These are phyloP conservation scores for Calonectria ilicicola DNA, from an alignment of 2,329 filamentous ascomycete genomes.

Conservation along the genomic window DNA sequence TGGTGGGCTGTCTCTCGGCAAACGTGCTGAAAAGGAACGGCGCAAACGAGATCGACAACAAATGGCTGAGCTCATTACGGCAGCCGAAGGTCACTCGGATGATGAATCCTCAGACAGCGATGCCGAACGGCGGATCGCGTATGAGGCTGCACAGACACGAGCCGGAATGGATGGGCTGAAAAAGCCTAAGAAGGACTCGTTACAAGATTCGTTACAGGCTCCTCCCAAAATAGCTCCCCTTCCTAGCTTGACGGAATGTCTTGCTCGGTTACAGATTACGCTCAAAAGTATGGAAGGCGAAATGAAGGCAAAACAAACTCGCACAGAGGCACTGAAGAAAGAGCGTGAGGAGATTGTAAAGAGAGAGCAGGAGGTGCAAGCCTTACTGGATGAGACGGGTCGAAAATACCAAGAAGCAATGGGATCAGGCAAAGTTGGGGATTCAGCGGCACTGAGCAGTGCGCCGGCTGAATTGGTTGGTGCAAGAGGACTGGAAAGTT, in stretches of 20 bases:
- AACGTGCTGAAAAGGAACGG: conserved; percentile 81
- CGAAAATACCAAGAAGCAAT: conserved; percentile 67
- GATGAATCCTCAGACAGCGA: conserved; percentile 77
- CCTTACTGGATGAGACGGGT: conserved; percentile 83
- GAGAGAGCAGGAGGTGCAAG: conserved; percentile 84
- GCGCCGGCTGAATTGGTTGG: conserved; percentile 40
- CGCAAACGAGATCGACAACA: conserved; percentile 75
- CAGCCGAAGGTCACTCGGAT: conserved; percentile 76
- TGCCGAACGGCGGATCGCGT: conserved; percentile 80
- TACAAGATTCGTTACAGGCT: conserved; percentile 62
- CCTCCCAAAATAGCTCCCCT: conserved; percentile 83
- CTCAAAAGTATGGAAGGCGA: conserved; percentile 73
- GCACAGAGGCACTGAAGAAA: conserved; percentile 73
- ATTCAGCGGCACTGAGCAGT: conserved; percentile 22
- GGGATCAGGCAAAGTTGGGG: conserved; percentile 43
- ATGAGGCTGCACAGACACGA: conserved; percentile 87
- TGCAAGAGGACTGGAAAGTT: conserved; percentile 51
- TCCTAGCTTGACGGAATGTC: conserved; percentile 76
- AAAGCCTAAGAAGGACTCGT: conserved; percentile 53
- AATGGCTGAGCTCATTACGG: conserved; percentile 86
- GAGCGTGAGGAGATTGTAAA: conserved; percentile 77
- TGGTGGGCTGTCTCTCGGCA: conserved; percentile 81
- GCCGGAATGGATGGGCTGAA: conserved; percentile 84
- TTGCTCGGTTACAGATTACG: conserved; percentile 72
- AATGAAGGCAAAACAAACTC: conserved; percentile 69